phyloP scores from a whole-genome alignment of 78 protist genomes.

The Blattamonas nauphoetae region DNA sequence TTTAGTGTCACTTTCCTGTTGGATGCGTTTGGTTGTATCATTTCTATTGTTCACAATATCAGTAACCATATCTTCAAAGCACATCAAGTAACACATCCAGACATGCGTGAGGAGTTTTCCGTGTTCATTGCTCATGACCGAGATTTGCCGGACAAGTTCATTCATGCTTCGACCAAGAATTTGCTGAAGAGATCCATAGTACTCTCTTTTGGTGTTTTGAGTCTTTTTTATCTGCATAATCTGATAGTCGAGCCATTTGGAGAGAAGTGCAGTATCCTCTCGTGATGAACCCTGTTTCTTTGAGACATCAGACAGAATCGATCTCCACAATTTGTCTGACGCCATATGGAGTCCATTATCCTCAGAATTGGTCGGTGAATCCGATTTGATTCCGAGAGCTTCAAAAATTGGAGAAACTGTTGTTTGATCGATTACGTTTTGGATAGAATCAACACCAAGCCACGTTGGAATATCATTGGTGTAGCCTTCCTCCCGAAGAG shows the following conservation, averaged over 20 bases:
- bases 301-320: not conserved
- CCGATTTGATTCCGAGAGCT: too few relatives aligned
- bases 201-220: not conserved
- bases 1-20: not conserved
- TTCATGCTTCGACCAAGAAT: not conserved
- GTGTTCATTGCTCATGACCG: not conserved
- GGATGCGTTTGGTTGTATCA: not conserved
- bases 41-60: too few relatives aligned
- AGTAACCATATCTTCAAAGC: too few relatives aligned
- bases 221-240: not conserved
- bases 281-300: not conserved
- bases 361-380: too few relatives aligned
- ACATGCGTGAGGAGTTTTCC: not conserved
- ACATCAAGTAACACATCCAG: not conserved
- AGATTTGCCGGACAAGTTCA: not conserved
- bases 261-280: not conserved
- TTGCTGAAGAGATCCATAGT: not conserved
- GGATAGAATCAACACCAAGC: too few relatives aligned
- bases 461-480: too few relatives aligned
- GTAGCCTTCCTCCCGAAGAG: too few relatives aligned
- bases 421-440: too few relatives aligned
- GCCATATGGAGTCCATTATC: too few relatives aligned
- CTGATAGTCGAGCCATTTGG: not conserved
- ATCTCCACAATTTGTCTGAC: not conserved
- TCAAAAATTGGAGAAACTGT: too few relatives aligned